phyloP scores from a whole-genome alignment of 441 rosid genomes.

The Populus trichocarpa region DNA sequence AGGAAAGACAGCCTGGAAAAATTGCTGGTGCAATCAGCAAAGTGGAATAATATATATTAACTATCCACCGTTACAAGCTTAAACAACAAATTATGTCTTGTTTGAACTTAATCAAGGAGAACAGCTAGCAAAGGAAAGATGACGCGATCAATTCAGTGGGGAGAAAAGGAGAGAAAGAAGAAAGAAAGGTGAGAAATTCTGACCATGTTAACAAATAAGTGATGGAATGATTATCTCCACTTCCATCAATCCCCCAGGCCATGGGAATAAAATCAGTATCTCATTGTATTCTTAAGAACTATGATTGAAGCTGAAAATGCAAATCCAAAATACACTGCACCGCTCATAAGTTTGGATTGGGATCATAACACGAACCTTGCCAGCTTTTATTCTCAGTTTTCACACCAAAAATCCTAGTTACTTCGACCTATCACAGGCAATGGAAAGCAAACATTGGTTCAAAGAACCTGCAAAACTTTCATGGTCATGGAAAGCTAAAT shows the following conservation, averaged over 20 bases:
- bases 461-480: background rate
- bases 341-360: background rate
- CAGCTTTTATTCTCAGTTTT: background rate
- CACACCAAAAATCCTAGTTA: background rate
- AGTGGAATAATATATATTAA: slow-evolving; percentile 14
- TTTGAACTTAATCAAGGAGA: background rate
- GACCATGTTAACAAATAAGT: background rate
- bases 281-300: background rate
- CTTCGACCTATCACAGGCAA: background rate
- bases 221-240: slow-evolving; percentile 25
- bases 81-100: background rate
- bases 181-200: background rate
- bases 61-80: slow-evolving; percentile 5
- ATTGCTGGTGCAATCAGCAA: slow-evolving; percentile 1
- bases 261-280: slow-evolving; percentile 8
- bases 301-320: background rate
- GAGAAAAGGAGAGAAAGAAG: background rate
- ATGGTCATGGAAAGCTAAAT: background rate
- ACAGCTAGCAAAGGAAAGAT: background rate
- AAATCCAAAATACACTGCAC: background rate
- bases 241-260: slow-evolving; percentile 25
- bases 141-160: slow-evolving; percentile 1
- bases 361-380: background rate
- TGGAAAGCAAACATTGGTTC: background rate
- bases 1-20: background rate